Conservation (phyloP, 768 basidiomycete species). For the Lentinula sp. region DNA sequence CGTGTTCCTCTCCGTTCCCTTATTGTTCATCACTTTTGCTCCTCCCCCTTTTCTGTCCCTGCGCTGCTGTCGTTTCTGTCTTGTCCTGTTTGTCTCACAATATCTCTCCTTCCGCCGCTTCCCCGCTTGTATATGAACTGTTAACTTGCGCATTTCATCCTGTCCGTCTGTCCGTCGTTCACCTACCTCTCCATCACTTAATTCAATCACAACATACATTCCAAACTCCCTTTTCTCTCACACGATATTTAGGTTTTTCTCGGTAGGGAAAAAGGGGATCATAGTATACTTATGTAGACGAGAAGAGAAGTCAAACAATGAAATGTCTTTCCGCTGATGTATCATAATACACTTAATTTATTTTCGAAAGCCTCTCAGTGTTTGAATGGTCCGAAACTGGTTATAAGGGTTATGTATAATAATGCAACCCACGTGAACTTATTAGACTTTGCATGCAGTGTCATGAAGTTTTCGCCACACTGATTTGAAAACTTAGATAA, state of each 20-base stretch:
- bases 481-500: no score
- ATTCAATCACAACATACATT: neutral
- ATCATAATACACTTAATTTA: slow-evolving; percentile 8
- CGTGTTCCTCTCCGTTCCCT: neutral
- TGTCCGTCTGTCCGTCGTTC: neutral
- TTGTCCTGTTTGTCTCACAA: slow-evolving; percentile 5
- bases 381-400: neutral
- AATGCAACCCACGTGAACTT: no score
- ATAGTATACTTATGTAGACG: slow-evolving; percentile 4
- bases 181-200: neutral
- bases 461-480: no score
- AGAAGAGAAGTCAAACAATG: slow-evolving; percentile 6
- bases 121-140: neutral
- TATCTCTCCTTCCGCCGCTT: neutral
- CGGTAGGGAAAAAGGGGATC: slow-evolving; percentile 2
- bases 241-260: neutral
- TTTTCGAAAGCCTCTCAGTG: neutral
- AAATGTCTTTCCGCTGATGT: slow-evolving; percentile 5
- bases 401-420: no score
- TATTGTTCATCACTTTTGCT: neutral
- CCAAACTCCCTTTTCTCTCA: neutral
- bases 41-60: neutral
- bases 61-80: slow-evolving; percentile 7
- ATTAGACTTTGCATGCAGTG: no score
- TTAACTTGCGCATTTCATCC: neutral